Conservation (phyloP, 1,284 basidiomycete genomes). For the Apiotrichum gracile region DNA sequence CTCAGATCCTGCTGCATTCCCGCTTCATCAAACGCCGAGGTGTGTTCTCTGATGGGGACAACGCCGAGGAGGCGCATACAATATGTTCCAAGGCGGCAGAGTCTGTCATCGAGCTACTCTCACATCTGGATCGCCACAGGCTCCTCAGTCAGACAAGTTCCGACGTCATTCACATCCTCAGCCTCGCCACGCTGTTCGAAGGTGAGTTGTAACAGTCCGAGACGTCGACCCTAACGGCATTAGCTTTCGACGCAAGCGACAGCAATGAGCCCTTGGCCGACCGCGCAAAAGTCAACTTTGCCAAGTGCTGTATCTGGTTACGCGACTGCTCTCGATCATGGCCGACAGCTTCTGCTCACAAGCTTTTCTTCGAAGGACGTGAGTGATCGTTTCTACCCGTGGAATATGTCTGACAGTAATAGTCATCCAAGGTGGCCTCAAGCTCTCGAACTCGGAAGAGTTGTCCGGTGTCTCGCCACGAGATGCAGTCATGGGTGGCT, state of each 20-base stretch:
- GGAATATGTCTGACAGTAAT: not conserved
- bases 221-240: not conserved
- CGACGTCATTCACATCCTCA: constrained; percentile 41
- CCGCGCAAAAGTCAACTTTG: constrained; percentile 34
- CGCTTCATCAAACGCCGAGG: constrained; percentile 27
- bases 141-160: constrained; percentile 30
- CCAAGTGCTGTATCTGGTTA: constrained; percentile 42
- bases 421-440: constrained; percentile 36
- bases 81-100: constrained; percentile 38
- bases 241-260: constrained; percentile 24
- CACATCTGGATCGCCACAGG: constrained; percentile 28
- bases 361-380: constrained; percentile 40
- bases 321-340: constrained; percentile 33
- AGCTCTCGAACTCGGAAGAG: constrained; percentile 6
- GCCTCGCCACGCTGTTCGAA: constrained; percentile 35
- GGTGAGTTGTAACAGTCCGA: not conserved
- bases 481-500: not conserved
- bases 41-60: not conserved
- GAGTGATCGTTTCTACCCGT: not conserved
- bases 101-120: constrained; percentile 29
- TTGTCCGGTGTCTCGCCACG: not conserved
- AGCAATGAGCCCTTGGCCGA: constrained; percentile 20
- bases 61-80: constrained; percentile 14
- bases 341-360: constrained; percentile 39
- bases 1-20: constrained; percentile 35